Base-by-base conservation (phyloP, 495 filamentous ascomycete species). In the Schizothecium vesticola region DNA sequence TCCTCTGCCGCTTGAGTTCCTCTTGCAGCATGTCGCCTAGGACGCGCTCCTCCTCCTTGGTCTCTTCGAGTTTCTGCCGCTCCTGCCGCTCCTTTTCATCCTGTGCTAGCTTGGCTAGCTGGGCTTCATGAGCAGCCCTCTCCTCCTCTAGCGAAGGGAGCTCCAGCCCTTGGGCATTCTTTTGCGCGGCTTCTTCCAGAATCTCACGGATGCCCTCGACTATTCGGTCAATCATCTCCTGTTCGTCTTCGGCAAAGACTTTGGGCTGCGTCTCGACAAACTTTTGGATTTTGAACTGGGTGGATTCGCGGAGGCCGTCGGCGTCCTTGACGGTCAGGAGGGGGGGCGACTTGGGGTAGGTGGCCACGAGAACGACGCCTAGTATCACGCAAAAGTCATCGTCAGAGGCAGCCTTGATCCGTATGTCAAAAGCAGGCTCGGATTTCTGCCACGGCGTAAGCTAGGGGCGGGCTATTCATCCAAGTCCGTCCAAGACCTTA, bases 121-220 rank as follows among this genome's bases (percentile, higher is more conserved):
- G 79, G 13, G 79, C 83, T 70, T 87, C 86, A 56, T 86, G 84
- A 33, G 88, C 86, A 11, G 90, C 93, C 28, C 95, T 86, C 76
- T 98, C 94, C 72, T 96, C 93, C 74, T 95, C 93, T 19, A 99
- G 80, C 43, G 92, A 97, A 0, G 93, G 93, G 11, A 97, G 78
- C 61, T 92, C 86, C 64, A 87, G 82, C 19, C 90, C 87, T 61
- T 89, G 85, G 58, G 88, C 90, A 68, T 88, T 89, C 28, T 87
- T 86, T 71, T 90, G 84, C 10, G 92, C 90, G 22, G 91, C 92
- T 78, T 96, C 92, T 75, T 98, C 93, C 22, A 99, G 81, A 21
- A 94, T 87, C 69, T 98, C 95, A 67, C 92, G 89, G 58, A 97
- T 88, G 6, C 89, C 87, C 61, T 90, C 86, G 10, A 92, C 91